phyloP scores from a whole-genome alignment of 352 stramenopile genomes.

The Pythium inflatum region DNA sequence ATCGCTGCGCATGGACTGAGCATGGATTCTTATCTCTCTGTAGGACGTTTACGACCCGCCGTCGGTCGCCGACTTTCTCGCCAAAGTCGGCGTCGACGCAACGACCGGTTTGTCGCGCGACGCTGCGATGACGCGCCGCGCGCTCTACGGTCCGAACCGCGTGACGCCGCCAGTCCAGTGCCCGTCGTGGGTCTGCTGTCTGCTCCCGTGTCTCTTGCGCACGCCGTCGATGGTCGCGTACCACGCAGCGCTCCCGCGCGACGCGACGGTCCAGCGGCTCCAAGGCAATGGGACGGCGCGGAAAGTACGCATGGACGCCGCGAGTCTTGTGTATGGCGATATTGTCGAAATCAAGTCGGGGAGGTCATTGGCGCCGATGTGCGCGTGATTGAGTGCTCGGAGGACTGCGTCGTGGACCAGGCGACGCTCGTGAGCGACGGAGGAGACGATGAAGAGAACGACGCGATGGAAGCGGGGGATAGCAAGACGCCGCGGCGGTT shows the following conservation, averaged over 20 bases:
- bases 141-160: slow-evolving; percentile 85
- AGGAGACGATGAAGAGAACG: slow-evolving; percentile 40
- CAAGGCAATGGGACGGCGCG: slow-evolving; percentile 43
- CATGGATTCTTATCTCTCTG: not conserved
- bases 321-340: slow-evolving; percentile 91
- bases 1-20: slow-evolving; percentile 1
- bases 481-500: slow-evolving; percentile 14
- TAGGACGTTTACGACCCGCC: slow-evolving; percentile 33
- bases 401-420: slow-evolving; percentile 78
- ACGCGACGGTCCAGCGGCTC: slow-evolving; percentile 85
- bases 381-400: slow-evolving; percentile 77
- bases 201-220: slow-evolving; percentile 93
- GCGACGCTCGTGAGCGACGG: slow-evolving; percentile 45
- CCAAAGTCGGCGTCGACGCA: slow-evolving; percentile 63
- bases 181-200: slow-evolving; percentile 93
- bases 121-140: slow-evolving; percentile 69
- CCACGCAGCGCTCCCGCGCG: slow-evolving; percentile 78
- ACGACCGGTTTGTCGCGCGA: slow-evolving; percentile 64
- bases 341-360: slow-evolving; percentile 89
- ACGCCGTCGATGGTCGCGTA: slow-evolving; percentile 92
- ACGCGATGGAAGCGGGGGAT: slow-evolving; percentile 25
- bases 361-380: slow-evolving; percentile 92
- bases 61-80: slow-evolving; percentile 57
- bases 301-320: slow-evolving; percentile 90
- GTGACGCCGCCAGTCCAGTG: slow-evolving; percentile 92